Base-by-base conservation (phyloP, 225 moss, liverwort and hornwort species). In the Anthoceros angustus region DNA sequence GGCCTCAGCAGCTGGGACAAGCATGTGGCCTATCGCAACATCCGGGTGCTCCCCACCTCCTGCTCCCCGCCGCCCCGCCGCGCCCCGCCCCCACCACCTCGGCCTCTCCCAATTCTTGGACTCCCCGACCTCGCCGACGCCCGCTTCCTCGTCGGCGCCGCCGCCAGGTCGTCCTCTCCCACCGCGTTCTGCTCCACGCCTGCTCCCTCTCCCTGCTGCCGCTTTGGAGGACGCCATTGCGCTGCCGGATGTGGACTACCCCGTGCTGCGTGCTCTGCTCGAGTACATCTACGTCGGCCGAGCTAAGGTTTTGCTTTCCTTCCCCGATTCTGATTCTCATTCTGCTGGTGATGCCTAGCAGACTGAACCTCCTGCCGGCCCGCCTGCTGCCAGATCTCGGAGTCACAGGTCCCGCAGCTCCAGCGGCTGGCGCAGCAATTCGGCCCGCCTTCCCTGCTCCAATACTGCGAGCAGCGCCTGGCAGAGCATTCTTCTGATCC, bases 1-100 rank as follows among this genome's bases (percentile, higher is more conserved):
- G 98, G 98, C 42, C 73, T 98, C 26, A 92, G 92, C 60, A 92
- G 92, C 64, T 98, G 98, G 98, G 98, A 98, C 49, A 98, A 92
- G 74, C 98, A 98, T 70, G 92, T 98, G 6, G 88, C 86, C 15
- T 98, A 98, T 74, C 87, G 98, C 25, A 84, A 87, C 25, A 86
- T 92, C 21, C 74, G 85, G 49, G 98, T 98, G 42, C 76, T 89
- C 12, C 88, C 87, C 12, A 81, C 98, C 83, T 80, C 26, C 70
- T 80, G 42, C 66, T 42, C 10, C 72, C 68, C 5, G 77, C 71
- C 15, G 6, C 46, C 46, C 49, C 1, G 16, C 18, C 0, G 74
- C 66, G 40, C 61, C 63, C 11, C 72, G 69, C 42, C 82, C 76
- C 9, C 79, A 74, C 9, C 70, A 74, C 40, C 83, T 77, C 25